A percentile compares a stretch with the other conserved stretches of the same genome.
Conservation (phyloP, 768 basidiomycete genomes). For the Kondoa subrosea region DNA sequence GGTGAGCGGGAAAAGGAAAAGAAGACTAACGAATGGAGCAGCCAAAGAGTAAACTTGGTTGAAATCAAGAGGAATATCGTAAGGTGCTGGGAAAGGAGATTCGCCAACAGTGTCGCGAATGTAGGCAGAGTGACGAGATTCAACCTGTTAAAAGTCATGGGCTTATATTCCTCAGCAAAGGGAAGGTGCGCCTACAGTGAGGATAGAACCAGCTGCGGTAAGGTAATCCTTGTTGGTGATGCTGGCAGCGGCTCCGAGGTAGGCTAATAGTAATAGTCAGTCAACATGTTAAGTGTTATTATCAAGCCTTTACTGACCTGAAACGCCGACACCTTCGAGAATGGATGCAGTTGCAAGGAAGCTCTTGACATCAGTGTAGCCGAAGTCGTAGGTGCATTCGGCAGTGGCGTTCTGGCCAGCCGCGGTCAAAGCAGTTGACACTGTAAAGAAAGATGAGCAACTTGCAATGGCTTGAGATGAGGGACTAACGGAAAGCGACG, state of each 20-base stretch:
- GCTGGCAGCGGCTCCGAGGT: constrained; percentile 42
- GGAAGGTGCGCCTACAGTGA: no score
- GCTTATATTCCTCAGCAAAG: no score
- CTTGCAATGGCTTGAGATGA: constrained; percentile 36
- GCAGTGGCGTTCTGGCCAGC: background rate
- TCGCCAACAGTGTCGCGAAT: constrained; percentile 40
- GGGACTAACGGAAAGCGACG: constrained; percentile 37
- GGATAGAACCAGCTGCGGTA: constrained; percentile 43
- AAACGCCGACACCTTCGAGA: constrained; percentile 41
- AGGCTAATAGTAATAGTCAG: no score
- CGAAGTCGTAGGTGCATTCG: constrained; percentile 39
- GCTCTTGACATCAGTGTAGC: constrained; percentile 37
- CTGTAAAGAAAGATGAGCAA: constrained; percentile 34
- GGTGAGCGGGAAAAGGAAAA: no score
- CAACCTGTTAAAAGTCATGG: no score
- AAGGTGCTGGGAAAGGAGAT: constrained; percentile 45
- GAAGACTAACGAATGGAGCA: no score
- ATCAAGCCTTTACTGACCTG: no score
- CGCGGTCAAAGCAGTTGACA: background rate
- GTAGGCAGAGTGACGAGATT: constrained; percentile 51
- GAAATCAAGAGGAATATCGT: constrained; percentile 39
- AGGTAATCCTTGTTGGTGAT: constrained; percentile 38
- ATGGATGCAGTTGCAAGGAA: constrained; percentile 40
- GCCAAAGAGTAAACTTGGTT: constrained; percentile 38
- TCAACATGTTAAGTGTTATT: no score